Percentiles rank a stretch among this genome's conserved stretches.
Evolutionary conservation across 2,329 filamentous ascomycete species (phyloP).

Genomic region (Corynespora cassiicola): DNA sequence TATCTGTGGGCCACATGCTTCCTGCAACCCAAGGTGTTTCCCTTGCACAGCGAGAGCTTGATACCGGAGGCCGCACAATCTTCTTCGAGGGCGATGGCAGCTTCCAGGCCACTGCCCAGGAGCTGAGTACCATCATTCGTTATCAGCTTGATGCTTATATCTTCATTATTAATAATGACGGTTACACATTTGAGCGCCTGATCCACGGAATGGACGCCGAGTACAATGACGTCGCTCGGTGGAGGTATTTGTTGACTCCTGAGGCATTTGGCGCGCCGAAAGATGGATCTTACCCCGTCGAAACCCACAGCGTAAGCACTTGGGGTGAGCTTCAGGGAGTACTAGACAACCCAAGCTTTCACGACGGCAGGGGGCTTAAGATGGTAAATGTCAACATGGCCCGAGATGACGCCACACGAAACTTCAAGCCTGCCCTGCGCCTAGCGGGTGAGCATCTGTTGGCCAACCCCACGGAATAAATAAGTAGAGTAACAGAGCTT

Average conservation of each 20-base stretch:
- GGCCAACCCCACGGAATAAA: no score
- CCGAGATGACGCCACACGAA: conserved; percentile 41
- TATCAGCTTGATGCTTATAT: conserved; percentile 40
- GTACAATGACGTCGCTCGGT: conserved; percentile 30
- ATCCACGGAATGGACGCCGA: conserved; percentile 39
- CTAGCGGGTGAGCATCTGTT: conserved; percentile 10
- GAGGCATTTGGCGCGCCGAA: conserved; percentile 31
- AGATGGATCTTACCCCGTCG: conserved; percentile 44
- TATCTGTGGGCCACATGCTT: conserved; percentile 68
- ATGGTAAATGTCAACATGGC: conserved; percentile 53
- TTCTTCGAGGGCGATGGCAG: conserved; percentile 46
- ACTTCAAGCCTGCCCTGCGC: conserved; percentile 13
- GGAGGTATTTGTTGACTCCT: conserved; percentile 23
- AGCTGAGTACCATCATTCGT: conserved; percentile 46
- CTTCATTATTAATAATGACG: conserved; percentile 46
- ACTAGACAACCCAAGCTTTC: conserved; percentile 43
- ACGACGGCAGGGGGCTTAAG: conserved; percentile 46
- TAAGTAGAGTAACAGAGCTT: no score
- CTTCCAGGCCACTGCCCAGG: conserved; percentile 47
- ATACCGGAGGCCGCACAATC: conserved; percentile 32
- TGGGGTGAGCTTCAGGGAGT: conserved; percentile 55
- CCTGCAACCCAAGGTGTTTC: conserved; percentile 63
- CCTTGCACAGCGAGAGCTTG: conserved; percentile 35
- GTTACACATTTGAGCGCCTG: conserved; percentile 49
- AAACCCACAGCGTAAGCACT: conserved; percentile 46